phyloP scores from a whole-genome alignment of 2,329 filamentous ascomycete genomes.

The Didymella exigua region DNA sequence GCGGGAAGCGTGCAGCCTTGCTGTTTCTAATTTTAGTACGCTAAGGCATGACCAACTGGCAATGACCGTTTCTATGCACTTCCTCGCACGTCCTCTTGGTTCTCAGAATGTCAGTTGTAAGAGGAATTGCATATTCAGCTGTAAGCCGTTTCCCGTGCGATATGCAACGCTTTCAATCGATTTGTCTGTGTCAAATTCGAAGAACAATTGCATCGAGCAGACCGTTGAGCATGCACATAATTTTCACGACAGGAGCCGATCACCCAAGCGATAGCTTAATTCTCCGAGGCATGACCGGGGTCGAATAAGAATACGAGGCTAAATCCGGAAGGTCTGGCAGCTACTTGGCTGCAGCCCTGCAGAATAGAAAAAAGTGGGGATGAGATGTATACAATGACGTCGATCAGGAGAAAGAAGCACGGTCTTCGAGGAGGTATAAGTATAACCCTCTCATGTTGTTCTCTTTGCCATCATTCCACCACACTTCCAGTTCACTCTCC shows the following conservation, averaged over 20 bases:
- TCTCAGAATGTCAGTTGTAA: neutral
- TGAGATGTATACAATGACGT: slow-evolving; percentile 7
- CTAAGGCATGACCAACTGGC: slow-evolving; percentile 1
- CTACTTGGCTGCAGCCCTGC: slow-evolving; percentile 5
- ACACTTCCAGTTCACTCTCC: slow-evolving; percentile 1
- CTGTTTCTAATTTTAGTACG: slow-evolving; percentile 17
- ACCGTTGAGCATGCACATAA: slow-evolving; percentile 1
- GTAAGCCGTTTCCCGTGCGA: neutral
- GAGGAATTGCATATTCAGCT: neutral
- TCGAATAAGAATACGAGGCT: neutral
- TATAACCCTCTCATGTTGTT: neutral
- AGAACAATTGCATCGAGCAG: neutral
- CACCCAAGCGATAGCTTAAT: neutral
- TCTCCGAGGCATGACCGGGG: neutral
- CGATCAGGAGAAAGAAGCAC: neutral
- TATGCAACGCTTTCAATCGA: neutral
- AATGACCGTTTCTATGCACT: neutral
- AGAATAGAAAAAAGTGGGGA: slow-evolving; percentile 6
- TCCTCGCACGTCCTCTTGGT: neutral
- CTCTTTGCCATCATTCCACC: neutral
- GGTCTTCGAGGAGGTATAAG: slow-evolving; percentile 19
- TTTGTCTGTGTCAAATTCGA: neutral
- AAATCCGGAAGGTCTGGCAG: neutral
- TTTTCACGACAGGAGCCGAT: neutral
- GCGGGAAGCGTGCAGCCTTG: slow-evolving; percentile 12